Percentiles rank a stretch among this genome's conserved stretches.
Conservation (phyloP, 352 stramenopile genomes). For the Elongisporangium senticosum region DNA sequence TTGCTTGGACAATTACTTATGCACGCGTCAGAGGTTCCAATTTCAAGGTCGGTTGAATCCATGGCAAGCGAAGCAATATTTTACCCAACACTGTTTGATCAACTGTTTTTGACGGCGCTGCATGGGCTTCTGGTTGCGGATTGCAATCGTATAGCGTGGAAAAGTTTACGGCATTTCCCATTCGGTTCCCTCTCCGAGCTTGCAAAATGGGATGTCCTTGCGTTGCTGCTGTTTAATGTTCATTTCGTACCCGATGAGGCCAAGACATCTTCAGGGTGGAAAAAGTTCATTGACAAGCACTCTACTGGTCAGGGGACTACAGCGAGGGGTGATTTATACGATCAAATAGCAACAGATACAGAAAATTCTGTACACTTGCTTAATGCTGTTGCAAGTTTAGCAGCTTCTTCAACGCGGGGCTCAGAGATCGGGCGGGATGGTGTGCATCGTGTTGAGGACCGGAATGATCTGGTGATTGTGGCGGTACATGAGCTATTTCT, state of each 20-base stretch:
- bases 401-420: constrained; percentile 21
- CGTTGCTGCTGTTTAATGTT: constrained; percentile 68
- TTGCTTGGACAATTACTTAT: constrained; percentile 57
- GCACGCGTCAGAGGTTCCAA: constrained; percentile 48
- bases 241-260: constrained; percentile 47
- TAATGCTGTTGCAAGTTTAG: constrained; percentile 55
- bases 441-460: constrained; percentile 11
- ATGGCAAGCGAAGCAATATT: constrained; percentile 26
- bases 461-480: constrained; percentile 41
- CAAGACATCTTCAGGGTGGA: constrained; percentile 58
- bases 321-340: constrained; percentile 41
- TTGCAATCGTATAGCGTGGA: constrained; percentile 78
- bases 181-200: constrained; percentile 63
- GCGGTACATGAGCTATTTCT: constrained; percentile 69
- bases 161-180: constrained; percentile 61
- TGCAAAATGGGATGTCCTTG: constrained; percentile 81
- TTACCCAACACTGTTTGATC: constrained; percentile 80
- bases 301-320: constrained; percentile 20
- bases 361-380: constrained; percentile 70
- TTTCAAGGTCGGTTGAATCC: constrained; percentile 25
- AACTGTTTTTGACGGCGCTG: constrained; percentile 78
- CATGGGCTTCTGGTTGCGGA: constrained; percentile 64
- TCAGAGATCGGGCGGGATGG: constrained; percentile 1
- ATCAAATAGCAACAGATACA: constrained; percentile 52
- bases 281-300: constrained; percentile 54